Evolutionary conservation across 768 basidiomycete species (phyloP).

Genomic region (Tephrocybe sp.): DNA sequence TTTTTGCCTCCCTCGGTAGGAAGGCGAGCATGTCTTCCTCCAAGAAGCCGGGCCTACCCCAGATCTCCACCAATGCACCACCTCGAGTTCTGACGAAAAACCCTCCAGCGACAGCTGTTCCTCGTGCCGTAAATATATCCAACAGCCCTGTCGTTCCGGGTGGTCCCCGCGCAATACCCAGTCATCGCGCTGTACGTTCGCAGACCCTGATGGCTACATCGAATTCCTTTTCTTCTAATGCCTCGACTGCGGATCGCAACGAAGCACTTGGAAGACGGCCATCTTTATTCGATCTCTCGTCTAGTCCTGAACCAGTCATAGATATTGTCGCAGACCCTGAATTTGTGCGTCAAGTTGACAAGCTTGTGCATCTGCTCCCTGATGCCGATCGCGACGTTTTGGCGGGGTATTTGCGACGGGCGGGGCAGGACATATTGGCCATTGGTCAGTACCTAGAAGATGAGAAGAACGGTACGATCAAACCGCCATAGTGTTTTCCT

Average conservation of each 20-base stretch:
- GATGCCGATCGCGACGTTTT: constrained; percentile 67
- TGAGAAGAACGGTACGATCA: constrained; percentile 68
- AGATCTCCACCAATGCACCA: constrained; percentile 23
- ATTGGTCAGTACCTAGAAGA: constrained; percentile 86
- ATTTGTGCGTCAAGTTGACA: constrained; percentile 68
- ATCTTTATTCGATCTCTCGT: constrained; percentile 33
- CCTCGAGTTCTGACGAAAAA: constrained; percentile 23
- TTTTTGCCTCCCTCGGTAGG: constrained; percentile 74
- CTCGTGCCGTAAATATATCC: constrained; percentile 32
- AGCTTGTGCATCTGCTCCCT: constrained; percentile 66
- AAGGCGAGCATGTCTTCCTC: constrained; percentile 51
- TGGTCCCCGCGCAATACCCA: constrained; percentile 69
- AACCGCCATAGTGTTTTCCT: constrained; percentile 24
- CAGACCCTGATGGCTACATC: constrained; percentile 57
- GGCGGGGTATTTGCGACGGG: constrained; percentile 66
- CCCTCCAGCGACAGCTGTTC: constrained; percentile 16
- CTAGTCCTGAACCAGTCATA: constrained; percentile 27
- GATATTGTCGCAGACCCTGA: constrained; percentile 45
- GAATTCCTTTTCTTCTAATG: constrained; percentile 26
- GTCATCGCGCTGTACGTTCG: constrained; percentile 54
- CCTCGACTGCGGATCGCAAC: constrained; percentile 22
- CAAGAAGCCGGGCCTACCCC: constrained; percentile 20
- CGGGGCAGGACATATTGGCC: constrained; percentile 81
- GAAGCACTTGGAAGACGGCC: constrained; percentile 34
- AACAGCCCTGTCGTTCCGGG: constrained; percentile 60